These are phyloP conservation scores for Hylodesmum podocarpum DNA, from an alignment of 306 rosid species.

Conservation along the genomic window DNA sequence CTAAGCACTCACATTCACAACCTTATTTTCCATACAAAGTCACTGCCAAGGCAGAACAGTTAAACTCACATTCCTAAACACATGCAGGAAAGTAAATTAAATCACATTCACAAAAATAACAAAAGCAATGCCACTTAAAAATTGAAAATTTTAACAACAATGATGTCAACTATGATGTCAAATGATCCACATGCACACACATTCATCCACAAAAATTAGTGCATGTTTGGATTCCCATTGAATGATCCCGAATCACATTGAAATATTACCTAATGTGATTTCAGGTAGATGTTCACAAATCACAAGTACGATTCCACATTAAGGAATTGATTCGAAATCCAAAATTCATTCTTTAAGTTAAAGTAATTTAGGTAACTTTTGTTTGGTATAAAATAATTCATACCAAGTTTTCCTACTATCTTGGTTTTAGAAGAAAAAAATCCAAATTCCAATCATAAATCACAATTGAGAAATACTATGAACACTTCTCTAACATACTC, in stretches of 20 bases:
- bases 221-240: not conserved
- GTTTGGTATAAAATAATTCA: not conserved
- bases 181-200: not conserved
- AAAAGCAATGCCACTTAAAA: not conserved
- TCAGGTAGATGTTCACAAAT: not conserved
- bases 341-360: too few relatives aligned
- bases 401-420: too few relatives aligned
- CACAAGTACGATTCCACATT: not conserved
- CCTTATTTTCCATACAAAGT: not conserved
- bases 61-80: not conserved
- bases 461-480: too few relatives aligned
- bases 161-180: not conserved
- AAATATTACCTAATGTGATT: not conserved
- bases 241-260: not conserved
- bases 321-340: not conserved
- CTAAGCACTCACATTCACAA: not conserved
- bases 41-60: not conserved
- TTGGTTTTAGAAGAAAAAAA: too few relatives aligned
- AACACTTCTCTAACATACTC: too few relatives aligned
- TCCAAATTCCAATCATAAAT: too few relatives aligned
- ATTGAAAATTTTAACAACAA: not conserved
- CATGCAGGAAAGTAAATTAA: not conserved
- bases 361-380: not conserved
- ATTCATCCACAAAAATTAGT: conserved; percentile 4
- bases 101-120: not conserved